Conservation (phyloP, 2,329 filamentous ascomycete genomes). For the Juglanconis oblonga region DNA sequence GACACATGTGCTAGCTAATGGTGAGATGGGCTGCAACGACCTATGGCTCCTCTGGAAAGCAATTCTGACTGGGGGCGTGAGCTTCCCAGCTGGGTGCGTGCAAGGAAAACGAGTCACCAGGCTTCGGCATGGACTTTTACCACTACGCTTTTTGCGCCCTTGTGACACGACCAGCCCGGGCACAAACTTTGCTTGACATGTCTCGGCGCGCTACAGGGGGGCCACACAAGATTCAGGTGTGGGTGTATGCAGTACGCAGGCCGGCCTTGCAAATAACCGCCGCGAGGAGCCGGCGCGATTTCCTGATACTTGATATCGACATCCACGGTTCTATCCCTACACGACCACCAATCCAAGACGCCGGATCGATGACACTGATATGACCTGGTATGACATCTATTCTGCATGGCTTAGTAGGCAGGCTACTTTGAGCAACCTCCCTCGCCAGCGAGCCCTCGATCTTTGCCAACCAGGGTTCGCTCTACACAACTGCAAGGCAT, state of each 20-base stretch:
- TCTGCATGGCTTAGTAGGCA: neutral
- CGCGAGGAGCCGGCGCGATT: neutral
- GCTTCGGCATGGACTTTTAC: conserved; percentile 1
- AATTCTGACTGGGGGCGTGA: neutral
- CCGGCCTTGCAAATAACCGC: neutral
- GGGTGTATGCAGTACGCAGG: neutral
- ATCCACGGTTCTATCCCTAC: neutral
- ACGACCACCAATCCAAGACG: neutral
- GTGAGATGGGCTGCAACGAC: neutral
- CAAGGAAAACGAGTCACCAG: conserved; percentile 2
- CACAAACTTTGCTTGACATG: conserved; percentile 9
- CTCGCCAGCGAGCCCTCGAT: too few species aligned
- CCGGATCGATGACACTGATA: neutral
- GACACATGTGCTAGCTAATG: conserved; percentile 1
- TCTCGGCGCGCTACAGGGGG: conserved; percentile 9
- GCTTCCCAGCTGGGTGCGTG: neutral
- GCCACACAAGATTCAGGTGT: neutral
- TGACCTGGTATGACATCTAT: neutral
- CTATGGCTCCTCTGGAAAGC: neutral
- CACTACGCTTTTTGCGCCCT: neutral
- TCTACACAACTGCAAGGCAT: too few species aligned
- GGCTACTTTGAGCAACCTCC: too few species aligned
- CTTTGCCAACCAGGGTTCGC: too few species aligned
- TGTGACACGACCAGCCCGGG: conserved; percentile 7
- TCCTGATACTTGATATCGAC: neutral